phyloP scores from a whole-genome alignment of 495 filamentous ascomycete genomes.

The Pseudomonodictys pantanalensis region DNA sequence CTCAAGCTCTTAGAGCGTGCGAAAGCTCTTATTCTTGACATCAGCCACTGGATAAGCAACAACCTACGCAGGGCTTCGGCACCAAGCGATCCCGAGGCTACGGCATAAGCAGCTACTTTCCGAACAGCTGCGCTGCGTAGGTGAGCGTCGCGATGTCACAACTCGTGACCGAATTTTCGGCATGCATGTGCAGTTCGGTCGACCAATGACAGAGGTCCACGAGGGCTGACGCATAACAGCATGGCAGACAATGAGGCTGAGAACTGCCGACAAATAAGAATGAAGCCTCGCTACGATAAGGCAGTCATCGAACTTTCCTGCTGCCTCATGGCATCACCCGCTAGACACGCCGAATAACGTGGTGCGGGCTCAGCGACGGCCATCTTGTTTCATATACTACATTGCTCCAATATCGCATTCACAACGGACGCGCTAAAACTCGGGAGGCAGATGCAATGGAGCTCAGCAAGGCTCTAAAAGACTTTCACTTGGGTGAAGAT shows the following conservation, averaged over 20 bases:
- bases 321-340: background rate
- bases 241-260: conserved; percentile 18
- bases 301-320: background rate
- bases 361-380: no score
- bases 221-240: conserved; percentile 1
- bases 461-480: conserved; percentile 8
- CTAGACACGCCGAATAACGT: background rate
- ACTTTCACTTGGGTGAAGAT: conserved; percentile 1
- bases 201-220: conserved; percentile 11
- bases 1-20: no score
- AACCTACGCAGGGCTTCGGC: no score
- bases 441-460: no score
- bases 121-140: background rate
- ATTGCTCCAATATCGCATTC: no score
- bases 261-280: background rate
- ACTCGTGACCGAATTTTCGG: background rate
- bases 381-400: no score
- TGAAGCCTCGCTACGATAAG: background rate
- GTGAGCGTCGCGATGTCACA: background rate
- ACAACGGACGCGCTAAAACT: no score
- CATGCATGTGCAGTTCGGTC: background rate
- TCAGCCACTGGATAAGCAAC: no score
- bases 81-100: no score
- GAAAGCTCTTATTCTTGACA: no score
- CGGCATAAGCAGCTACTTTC: no score